Base-by-base conservation (phyloP, 306 rosid genomes). In the Chamaecrista fasciculata region DNA sequence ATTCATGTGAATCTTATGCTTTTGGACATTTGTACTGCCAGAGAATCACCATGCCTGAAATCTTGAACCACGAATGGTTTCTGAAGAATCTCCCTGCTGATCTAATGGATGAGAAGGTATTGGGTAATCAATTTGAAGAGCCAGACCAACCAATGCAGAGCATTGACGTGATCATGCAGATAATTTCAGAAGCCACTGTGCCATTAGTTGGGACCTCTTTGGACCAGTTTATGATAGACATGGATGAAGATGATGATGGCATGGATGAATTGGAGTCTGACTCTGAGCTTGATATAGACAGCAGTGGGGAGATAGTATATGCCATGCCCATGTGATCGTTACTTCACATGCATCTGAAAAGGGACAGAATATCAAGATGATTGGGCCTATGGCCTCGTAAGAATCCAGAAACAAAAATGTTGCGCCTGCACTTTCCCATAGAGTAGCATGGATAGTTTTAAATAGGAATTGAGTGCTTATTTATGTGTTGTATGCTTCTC, bases 91-190 rank as follows among this genome's bases (percentile, higher is more conserved):
- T 88, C 34, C 97, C 97, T 1, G 86, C 96, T 7, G 94, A 88
- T 60, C 64, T 90, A 62, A 82, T 88, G 89, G 91, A 83, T 71
- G 95, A 86, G 67, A 86, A 61, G 73, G 79, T 76, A 3, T 79
- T 36, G 69, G 84, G 84, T 14, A 82, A 75, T 80, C 92, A 90
- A 40, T 90, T 84, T 57, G 85, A 86, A 72, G 96, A 90, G 86
- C 81, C 95, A n/a, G 98, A 94, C 57, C 97, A 90, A 61, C 98
- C 97, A 0, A 85, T 83, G 89, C 98, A 90, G 87, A 88, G 91
- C 81, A 61, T 69, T 1, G 96, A 94, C 50, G 67, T 57, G 48
- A 90, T 90, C 80, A 94, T 90, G 97, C 98, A 88, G 82, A 88
- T 94, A 75, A 90, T 94, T 72, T 80, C 92, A 2, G 97, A 94